These are phyloP conservation scores for Monosporascus sp. DNA, from an alignment of 2,329 filamentous ascomycete genomes.

Conservation along the genomic window DNA sequence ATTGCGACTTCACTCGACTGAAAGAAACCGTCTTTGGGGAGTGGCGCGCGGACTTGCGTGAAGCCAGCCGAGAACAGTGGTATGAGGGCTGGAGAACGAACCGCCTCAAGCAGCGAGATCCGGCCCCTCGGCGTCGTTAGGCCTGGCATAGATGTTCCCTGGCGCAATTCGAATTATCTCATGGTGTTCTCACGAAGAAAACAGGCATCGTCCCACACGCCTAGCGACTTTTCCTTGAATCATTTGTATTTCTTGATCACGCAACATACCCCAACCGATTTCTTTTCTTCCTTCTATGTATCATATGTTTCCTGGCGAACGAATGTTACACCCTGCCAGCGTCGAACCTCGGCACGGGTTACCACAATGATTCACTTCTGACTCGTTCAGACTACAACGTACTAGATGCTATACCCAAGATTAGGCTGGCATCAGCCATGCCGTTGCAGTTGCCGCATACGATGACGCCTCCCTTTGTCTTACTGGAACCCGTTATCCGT, in stretches of 20 bases:
- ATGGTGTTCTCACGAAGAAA: not conserved
- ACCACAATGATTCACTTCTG: not conserved
- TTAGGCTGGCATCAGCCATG: not conserved
- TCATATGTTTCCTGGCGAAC: not conserved
- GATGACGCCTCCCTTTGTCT: no score
- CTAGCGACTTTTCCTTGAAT: not conserved
- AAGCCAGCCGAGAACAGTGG: constrained; percentile 86
- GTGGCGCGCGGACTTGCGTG: constrained; percentile 86
- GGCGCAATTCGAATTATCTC: not conserved
- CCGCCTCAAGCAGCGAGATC: constrained; percentile 52
- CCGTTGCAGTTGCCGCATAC: not conserved
- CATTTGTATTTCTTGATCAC: not conserved
- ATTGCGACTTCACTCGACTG: constrained; percentile 89
- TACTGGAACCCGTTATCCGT: no score
- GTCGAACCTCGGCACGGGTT: not conserved
- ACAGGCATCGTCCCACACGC: not conserved
- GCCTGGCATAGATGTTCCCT: not conserved
- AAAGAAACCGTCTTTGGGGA: constrained; percentile 91
- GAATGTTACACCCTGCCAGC: not conserved
- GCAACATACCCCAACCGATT: not conserved
- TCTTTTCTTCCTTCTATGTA: not conserved
- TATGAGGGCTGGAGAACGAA: constrained; percentile 91
- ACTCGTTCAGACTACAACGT: not conserved
- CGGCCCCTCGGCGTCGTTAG: constrained; percentile 27
- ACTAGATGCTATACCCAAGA: not conserved